Base-by-base conservation (phyloP, 805 yeast species). In the Hanseniaspora vineae region DNA sequence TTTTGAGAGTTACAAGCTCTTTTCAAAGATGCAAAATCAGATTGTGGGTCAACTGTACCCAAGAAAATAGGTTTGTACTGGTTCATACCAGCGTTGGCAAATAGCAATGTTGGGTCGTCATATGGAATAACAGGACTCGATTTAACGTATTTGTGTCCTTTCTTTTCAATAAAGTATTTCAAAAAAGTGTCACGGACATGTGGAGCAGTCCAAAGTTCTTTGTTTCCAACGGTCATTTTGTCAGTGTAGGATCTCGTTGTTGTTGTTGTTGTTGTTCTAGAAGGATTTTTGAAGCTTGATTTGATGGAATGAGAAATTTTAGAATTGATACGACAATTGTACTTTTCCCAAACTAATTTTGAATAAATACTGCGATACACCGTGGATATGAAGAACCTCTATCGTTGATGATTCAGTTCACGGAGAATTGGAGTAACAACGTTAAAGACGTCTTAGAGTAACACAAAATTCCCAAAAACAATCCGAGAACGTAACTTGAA, bases 61-160 rank as follows among this genome's bases (percentile, higher is more conserved):
- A 89, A 72, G 66, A 92, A 92, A 57, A 92, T 92, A 13, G 98
- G 96, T 68, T 92, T 92, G 69, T 89, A 92, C 72, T 92, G 99
- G 70, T 92, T 92, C 99, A 92, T 92, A 68, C 97, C 98, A 50
- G 99, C 99, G 64, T 92, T 92, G 62, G 98, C 95, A 63, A 92
- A 92, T 52, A 92, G 72, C 52, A 92, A 75, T 23, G 97, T 90
- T 46, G 99, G 98, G 64, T 92, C 99, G 69, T 92, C 97, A 65
- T 83, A 95, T 47, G 99, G 99, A 51, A 92, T 81, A 31, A 90
- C 97, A 0, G 96, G 85, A 1, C 97, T 88, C 0, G 95, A 84
- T 19, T 96, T 87, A 44, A 92, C 89, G 64, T 76, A 88, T 2
- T 79, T 81, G 65, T 92, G 99, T 39, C 37, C 35, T 9, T 72